Percentiles rank a stretch among this genome's conserved stretches.
Conservation (phyloP, 139 green algal species). For the Chlorella sp. region DNA sequence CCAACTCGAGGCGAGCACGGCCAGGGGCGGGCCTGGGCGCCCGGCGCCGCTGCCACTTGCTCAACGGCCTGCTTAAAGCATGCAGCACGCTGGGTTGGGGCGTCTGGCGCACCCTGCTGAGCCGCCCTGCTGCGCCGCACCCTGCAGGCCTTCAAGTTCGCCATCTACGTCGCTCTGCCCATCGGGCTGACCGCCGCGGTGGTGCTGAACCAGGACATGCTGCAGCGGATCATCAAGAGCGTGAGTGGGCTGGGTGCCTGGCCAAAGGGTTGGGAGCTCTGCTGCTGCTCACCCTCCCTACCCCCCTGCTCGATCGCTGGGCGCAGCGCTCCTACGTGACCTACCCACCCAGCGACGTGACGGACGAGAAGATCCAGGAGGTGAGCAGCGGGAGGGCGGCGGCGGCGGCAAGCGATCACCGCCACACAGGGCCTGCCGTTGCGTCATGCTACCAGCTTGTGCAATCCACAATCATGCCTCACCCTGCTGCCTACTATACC, state of each 20-base stretch:
- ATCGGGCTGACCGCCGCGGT: slow-evolving; percentile 71
- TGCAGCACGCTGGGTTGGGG: too few relatives aligned
- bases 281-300: background rate
- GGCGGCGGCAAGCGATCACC: too few relatives aligned
- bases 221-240: slow-evolving; percentile 68
- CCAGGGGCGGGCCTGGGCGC: background rate
- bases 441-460: too few relatives aligned
- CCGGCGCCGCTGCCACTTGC: too few relatives aligned
- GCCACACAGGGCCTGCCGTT: too few relatives aligned
- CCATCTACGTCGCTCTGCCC: slow-evolving; percentile 73
- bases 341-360: slow-evolving; percentile 26
- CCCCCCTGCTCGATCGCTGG: background rate
- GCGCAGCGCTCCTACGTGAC: slow-evolving; percentile 48
- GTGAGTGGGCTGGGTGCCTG: slow-evolving; percentile 44
- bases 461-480: too few relatives aligned
- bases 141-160: slow-evolving; percentile 80
- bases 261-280: too few relatives aligned
- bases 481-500: background rate
- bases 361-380: slow-evolving; percentile 29
- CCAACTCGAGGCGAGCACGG: background rate
- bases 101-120: too few relatives aligned
- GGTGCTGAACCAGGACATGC: slow-evolving; percentile 57
- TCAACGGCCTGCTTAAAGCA: too few relatives aligned
- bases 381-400: background rate
- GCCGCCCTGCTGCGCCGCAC: too few relatives aligned